Evolutionary conservation across 768 basidiomycete genomes (phyloP), one percentile per base, ranked within the genome.

Genomic region (Vararia minispora): DNA sequence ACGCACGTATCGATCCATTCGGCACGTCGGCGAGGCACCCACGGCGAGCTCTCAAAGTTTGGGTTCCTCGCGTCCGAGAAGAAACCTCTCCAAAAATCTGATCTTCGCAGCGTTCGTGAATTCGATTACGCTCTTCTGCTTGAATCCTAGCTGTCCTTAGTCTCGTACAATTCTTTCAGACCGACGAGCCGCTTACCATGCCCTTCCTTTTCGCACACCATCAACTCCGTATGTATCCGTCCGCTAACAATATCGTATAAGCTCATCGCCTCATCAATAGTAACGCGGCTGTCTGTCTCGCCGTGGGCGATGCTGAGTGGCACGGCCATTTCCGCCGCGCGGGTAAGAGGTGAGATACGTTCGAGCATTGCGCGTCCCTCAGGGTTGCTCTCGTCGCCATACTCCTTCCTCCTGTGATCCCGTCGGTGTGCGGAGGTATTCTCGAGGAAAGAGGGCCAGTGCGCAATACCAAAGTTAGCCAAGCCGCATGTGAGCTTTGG

Each of bases 61-160:
- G n/a, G n/a, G n/a, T n/a, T n/a, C n/a, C 34, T 37, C 28, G 35
- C 33, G 36, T 43, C 43, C 8, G 51, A 49, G 7, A 60, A 65
- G 38, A 45, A 52, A 60, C 29, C 58, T 52, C 50, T 62, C 57
- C 43, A 65, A 40, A 44, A 66, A 65, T 21, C 56, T 48, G 23
- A 63, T 51, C 30, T 60, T 61, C 11, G 62, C 57, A 2, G 60
- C 65, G 23, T 65, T 62, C 30, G 58, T 57, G 28, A 57, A 67
- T 40, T 66, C 64, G 20, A 67, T 62, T 17, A 65, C 61, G 24
- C 58, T 62, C 55, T 62, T 65, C 45, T 66, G 64, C 45, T 46
- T 60, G 52, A 67, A 67, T 6, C 64, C 64, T 62, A 37, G 8
- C 41, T 6, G 35, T 10, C 12, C 51, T 45, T 27, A 33, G 23